Evolutionary conservation across 164 flowering plant genomes (phyloP), one percentile per base, ranked within the genome.

Genomic region (Warburgia ugandensis): DNA sequence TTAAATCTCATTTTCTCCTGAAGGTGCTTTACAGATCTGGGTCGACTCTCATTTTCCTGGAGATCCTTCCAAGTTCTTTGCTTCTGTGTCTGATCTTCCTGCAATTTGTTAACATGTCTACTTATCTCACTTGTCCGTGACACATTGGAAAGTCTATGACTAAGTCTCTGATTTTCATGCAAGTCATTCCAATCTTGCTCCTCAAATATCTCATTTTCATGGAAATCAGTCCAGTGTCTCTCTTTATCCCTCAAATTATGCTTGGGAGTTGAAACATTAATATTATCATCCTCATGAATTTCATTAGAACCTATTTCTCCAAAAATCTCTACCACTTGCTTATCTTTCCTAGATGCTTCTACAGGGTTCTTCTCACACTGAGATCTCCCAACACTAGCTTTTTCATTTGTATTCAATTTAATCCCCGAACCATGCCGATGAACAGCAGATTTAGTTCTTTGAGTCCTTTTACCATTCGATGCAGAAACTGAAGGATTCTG

Each of bases 371-470:
- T 32, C 36, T 54, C 37, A 3, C 63, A 74, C 39, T 59, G 54
- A 9, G 66, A 58, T 48, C 56, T 68, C 49, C 43, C 47, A 29
- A 48, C 29, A 11, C 19, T 44, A 40, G 9, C 42, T 49, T 49
- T 50, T 49, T 68, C 54, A 46, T 59, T 59, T 45, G 31, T 46
- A 29, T 52, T 52, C 19, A 39, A 36, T 39, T 64, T 71, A 29
- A 45, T 67, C 50, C 33, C 52, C 14, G 28, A 42, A 22, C 23
- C 48, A 52, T 59, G 56, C 20, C 62, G 36, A 22, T 77, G 54
- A 6, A 68, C 41, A 55, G 74, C 79, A 36, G 84, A 73, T 54
- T 72, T 69, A 8, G 77, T 55, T 61, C 81, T 76, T 39, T 70
- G 70, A 0, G 73, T 63, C 68, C 47, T 59, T 50, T 51, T 68